These are phyloP conservation scores for Quercus phellos DNA, from an alignment of 331 rosid species.

Conservation along the genomic window DNA sequence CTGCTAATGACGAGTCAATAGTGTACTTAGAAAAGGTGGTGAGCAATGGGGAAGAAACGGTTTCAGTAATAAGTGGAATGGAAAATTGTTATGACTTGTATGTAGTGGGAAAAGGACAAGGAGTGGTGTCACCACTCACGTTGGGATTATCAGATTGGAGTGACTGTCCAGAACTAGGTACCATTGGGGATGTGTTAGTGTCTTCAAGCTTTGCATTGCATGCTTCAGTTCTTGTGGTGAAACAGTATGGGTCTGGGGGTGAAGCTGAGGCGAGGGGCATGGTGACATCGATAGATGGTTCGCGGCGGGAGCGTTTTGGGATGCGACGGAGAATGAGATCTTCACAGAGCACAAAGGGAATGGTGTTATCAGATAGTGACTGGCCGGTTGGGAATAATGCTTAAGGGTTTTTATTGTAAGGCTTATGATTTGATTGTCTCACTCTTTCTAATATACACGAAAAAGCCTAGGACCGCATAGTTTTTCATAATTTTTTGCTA, in stretches of 20 bases:
- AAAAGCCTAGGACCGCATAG: fast-evolving
- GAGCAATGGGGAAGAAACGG: constrained; percentile 2
- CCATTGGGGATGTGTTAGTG: constrained; percentile 20
- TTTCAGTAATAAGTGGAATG: background rate
- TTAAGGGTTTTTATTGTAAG: too few relatives aligned
- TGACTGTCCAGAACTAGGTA: constrained; percentile 23
- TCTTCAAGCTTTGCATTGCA: background rate
- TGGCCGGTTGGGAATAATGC: background rate
- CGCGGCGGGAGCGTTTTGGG: background rate
- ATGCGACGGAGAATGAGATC: background rate
- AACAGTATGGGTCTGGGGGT: constrained; percentile 4
- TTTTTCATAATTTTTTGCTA: fast-evolving
- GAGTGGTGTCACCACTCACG: background rate
- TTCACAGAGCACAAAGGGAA: background rate
- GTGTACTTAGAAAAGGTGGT: background rate
- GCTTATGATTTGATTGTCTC: too few relatives aligned
- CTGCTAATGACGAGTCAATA: background rate
- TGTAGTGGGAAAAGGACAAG: constrained; percentile 25
- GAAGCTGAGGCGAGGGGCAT: background rate
- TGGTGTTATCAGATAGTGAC: background rate
- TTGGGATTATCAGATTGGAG: constrained; percentile 7
- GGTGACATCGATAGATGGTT: too few relatives aligned
- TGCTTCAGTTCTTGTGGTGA: constrained; percentile 24
- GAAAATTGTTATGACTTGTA: constrained; percentile 16
- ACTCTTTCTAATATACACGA: too few relatives aligned